These are phyloP conservation scores for Magnusiomyces sp. DNA, from an alignment of 1,139 yeast genomes.

Conservation along the genomic window DNA sequence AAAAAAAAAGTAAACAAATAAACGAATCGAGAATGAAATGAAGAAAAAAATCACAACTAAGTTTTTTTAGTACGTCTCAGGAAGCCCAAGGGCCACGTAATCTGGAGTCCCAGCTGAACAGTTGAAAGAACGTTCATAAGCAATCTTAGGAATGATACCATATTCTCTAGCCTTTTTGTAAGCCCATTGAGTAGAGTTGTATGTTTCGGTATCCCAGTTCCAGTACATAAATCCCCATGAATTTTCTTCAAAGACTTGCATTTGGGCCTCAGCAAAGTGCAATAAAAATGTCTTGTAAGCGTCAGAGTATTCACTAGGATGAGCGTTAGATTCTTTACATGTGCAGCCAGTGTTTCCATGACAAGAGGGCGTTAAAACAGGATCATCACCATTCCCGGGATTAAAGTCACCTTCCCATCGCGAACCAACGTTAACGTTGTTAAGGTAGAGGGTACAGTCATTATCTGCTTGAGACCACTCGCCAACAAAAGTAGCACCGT, in stretches of 20 bases:
- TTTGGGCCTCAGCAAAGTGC: slow-evolving; percentile 30
- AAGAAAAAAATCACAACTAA: no score
- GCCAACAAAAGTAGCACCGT: slow-evolving; percentile 59
- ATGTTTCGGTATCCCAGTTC: slow-evolving; percentile 33
- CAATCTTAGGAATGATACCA: slow-evolving; percentile 29
- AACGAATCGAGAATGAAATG: no score
- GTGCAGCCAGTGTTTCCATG: slow-evolving; percentile 25
- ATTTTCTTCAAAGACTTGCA: slow-evolving; percentile 27
- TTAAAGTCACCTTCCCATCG: slow-evolving; percentile 55
- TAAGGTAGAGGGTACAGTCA: slow-evolving; percentile 84
- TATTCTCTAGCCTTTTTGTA: slow-evolving; percentile 28
- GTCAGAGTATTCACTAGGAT: slow-evolving; percentile 24
- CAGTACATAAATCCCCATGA: slow-evolving; percentile 33
- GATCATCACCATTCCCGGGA: slow-evolving; percentile 17
- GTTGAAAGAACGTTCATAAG: slow-evolving; percentile 25
- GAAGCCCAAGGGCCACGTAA: slow-evolving; percentile 24
- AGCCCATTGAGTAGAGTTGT: slow-evolving; percentile 30
- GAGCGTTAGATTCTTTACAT: slow-evolving; percentile 24
- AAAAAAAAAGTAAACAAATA: no score
- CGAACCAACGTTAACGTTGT: slow-evolving; percentile 83
- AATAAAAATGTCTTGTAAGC: slow-evolving; percentile 26
- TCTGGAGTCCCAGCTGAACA: slow-evolving; percentile 24
- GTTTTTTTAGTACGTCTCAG: slow-evolving; percentile 17
- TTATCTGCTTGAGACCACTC: slow-evolving; percentile 90
- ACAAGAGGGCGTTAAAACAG: slow-evolving; percentile 24